phyloP scores from a whole-genome alignment of 2,329 filamentous ascomycete genomes.

The Penicillium sp. region DNA sequence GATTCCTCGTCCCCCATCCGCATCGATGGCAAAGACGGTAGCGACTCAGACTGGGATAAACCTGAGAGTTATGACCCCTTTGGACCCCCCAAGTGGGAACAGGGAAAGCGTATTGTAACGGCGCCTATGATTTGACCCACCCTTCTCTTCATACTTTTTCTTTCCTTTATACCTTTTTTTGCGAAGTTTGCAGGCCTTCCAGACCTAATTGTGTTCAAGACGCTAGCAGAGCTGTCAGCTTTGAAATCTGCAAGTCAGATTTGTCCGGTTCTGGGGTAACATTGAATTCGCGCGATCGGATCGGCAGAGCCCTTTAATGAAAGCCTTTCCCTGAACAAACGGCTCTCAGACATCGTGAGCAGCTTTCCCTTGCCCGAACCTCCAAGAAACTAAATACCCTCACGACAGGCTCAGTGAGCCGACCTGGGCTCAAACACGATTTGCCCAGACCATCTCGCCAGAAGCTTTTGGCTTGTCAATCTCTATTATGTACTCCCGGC shows the following conservation, averaged over 20 bases:
- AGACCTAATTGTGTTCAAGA: background rate
- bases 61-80: conserved; percentile 22
- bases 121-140: conserved; percentile 30
- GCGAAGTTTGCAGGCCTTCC: background rate
- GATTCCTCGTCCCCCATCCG: conserved; percentile 16
- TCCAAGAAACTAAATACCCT: background rate
- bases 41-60: conserved; percentile 26
- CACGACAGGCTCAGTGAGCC: background rate
- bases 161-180: background rate
- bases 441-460: background rate
- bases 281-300: background rate
- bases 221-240: background rate
- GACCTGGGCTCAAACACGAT: background rate
- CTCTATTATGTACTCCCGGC: background rate
- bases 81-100: conserved; percentile 27
- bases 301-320: background rate
- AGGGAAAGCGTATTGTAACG: conserved; percentile 24
- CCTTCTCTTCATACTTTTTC: background rate
- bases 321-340: background rate
- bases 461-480: background rate
- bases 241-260: background rate
- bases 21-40: conserved; percentile 19
- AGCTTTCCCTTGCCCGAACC: background rate
- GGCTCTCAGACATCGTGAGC: background rate
- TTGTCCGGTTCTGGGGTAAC: background rate